phyloP scores from a whole-genome alignment of 805 yeast species.

The Jamesozyma spencerorum region DNA sequence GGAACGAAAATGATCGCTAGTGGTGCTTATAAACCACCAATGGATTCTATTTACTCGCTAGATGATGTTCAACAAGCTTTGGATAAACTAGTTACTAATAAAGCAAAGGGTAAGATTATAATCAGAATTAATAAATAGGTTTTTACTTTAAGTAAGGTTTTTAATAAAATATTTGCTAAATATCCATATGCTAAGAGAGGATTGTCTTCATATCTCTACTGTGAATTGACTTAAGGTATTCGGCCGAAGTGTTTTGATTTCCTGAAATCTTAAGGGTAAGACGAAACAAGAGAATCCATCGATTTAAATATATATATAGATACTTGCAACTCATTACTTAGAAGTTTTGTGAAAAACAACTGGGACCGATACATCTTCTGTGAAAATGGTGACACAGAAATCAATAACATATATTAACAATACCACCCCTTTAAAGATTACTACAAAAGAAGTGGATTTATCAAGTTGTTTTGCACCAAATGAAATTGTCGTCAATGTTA shows the following conservation, averaged over 20 bases:
- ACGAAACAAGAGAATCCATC: no score
- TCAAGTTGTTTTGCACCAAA: constrained; percentile 15
- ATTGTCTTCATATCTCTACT: no score
- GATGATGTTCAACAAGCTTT: constrained; percentile 44
- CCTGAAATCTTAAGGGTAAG: no score
- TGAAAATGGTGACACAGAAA: constrained; percentile 15
- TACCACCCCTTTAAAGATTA: constrained; percentile 15
- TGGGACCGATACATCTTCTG: no score
- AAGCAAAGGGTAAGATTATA: constrained; percentile 57
- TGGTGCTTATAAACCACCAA: constrained; percentile 33
- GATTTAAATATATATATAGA: no score
- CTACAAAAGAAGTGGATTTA: constrained; percentile 17
- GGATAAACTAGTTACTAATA: constrained; percentile 37
- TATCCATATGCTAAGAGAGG: no score
- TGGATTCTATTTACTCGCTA: constrained; percentile 48
- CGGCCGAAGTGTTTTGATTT: no score
- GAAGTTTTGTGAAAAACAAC: no score
- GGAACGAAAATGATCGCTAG: constrained; percentile 17
- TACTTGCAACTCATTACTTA: no score
- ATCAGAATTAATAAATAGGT: constrained; percentile 7
- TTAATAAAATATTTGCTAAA: no score
- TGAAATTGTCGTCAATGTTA: constrained; percentile 23
- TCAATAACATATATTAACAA: constrained; percentile 19
- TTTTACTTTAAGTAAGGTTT: no score
- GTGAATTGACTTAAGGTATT: no score